Evolutionary conservation across 495 filamentous ascomycete genomes (phyloP), one percentile per base, ranked within the genome.

Genomic region (Podospora comata): DNA sequence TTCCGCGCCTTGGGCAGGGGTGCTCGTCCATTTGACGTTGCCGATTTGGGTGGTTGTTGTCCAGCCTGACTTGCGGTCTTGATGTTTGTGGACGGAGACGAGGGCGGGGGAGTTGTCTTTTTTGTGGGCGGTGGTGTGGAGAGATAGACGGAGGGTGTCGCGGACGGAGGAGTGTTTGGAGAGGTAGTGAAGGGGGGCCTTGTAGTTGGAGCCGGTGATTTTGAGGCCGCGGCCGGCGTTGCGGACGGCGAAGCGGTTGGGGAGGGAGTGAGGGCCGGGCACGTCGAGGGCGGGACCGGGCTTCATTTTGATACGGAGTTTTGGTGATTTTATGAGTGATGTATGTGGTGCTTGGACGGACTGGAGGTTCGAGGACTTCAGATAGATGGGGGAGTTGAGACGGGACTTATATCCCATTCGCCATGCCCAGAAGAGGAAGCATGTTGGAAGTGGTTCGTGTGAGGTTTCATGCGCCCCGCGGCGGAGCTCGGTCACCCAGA

Each of bases 181-280:
- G 23, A 61, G 26, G 59, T 26, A 61, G 26, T 61, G 59, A 5
- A 61, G 4, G 18, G 59, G 59, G 7, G 20, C 23, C 0, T 61
- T 61, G 27, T 18, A 18, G 59, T 61, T 18, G 20, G 20, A 26
- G 59, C 59, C 59, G 59, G 23, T 28, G 59, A 61, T 23, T 28
- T 61, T 61, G 23, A 61, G 11, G 20, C 59, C 59, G 7, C 23
- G 30, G 3, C 59, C 59, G 26, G 19, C 59, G 5, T 28, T 61
- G 59, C 59, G 59, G 59, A 30, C 30, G 26, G 26, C 23, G 0
- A 61, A 61, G 59, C 59, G 59, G 11, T 28, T 61, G 16, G 59
- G 59, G 59, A 61, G 59, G 59, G 11, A 13, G 59, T 61, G 59
- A 20, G 59, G 59, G 16, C 59, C 59, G 7, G 59, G 59, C 4